Evolutionary conservation across 192 early-diverging fungal genomes (phyloP), one percentile per base, ranked within the genome.

Genomic region (Coemansia sp.): DNA sequence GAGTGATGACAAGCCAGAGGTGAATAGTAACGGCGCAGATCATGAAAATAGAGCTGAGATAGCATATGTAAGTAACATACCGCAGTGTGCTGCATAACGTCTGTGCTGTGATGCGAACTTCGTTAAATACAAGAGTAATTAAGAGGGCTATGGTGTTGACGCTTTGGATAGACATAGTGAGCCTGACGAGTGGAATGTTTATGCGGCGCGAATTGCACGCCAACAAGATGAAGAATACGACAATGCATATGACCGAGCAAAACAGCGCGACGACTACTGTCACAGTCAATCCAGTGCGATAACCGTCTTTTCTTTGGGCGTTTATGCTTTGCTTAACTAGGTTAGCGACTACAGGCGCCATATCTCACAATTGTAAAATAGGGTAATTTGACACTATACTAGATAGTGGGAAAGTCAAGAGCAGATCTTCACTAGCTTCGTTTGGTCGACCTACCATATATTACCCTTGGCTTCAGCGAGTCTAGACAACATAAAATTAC

Each of bases 31-130:
- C 67, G 2, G 81, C 73, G 26, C 72, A 75, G 47, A 66, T 72
- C 76, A 84, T 72, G 11, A 84, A 84, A 49, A 84, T 84, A 9
- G 81, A 84, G n/a, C 68, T 60, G 11, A 84, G 76, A 32, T 84
- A 84, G 67, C 81, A 78, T 3, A 69, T 65, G 32, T 73, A 84
- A 3, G 70, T 64, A 10, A 84, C 68, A 38, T 84, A 84, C 28
- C 81, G 73, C 52, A 84, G 50, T 1, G 67, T 26, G 35, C 81
- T 69, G 50, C 81, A 84, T 37, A 84, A 38, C 0, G 75, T 42
- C 35, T 67, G 52, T 13, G 73, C 42, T 6, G 26, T 72, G 1
- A 78, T 75, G 1, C 52, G n/a, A 0, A 84, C 38, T 33, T 84
- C 67, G n/a, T 67, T 67, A 16, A 70, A 61, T 0, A 75, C 28